Percentiles rank a stretch among this genome's conserved stretches.
phyloP scores from a whole-genome alignment of 2,329 filamentous ascomycete genomes.

The Knoxdaviesia capensis region DNA sequence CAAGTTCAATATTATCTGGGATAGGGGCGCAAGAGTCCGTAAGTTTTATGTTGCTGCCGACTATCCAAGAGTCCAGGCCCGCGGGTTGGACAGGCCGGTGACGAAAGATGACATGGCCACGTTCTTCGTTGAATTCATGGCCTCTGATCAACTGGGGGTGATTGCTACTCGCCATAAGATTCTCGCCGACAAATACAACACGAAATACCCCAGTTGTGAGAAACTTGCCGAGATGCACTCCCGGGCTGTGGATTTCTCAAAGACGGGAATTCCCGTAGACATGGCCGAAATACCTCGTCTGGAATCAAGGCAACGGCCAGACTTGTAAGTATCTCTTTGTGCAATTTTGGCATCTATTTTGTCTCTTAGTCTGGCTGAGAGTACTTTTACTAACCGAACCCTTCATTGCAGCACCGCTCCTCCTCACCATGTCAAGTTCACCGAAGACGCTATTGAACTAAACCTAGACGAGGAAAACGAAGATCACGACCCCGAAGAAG shows the following conservation, averaged over 20 bases:
- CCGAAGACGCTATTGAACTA: too few relatives aligned
- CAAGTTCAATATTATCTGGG: constrained; percentile 62
- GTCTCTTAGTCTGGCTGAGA: too few relatives aligned
- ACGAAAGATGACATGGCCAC: constrained; percentile 46
- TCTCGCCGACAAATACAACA: constrained; percentile 36
- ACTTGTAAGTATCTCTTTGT: constrained; percentile 25
- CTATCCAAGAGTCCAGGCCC: constrained; percentile 38
- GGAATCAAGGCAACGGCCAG: constrained; percentile 21
- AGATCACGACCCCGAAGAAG: too few relatives aligned
- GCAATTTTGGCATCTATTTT: too few relatives aligned
- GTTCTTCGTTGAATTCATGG: constrained; percentile 67
- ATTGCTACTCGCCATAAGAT: constrained; percentile 46
- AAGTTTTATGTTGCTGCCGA: constrained; percentile 37
- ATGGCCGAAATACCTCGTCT: constrained; percentile 19
- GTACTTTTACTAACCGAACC: too few relatives aligned
- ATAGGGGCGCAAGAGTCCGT: constrained; percentile 13
- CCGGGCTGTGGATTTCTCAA: constrained; percentile 55
- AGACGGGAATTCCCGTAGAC: constrained; percentile 44
- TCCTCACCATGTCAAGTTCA: too few relatives aligned
- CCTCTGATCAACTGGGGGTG: constrained; percentile 41
- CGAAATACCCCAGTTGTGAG: constrained; percentile 26
- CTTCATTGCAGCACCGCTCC: too few relatives aligned
- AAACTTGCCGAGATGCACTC: constrained; percentile 44
- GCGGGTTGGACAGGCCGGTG: constrained; percentile 41
- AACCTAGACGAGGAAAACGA: too few relatives aligned